Conservation (phyloP, 495 filamentous ascomycete species). For the Tuber brumale region DNA sequence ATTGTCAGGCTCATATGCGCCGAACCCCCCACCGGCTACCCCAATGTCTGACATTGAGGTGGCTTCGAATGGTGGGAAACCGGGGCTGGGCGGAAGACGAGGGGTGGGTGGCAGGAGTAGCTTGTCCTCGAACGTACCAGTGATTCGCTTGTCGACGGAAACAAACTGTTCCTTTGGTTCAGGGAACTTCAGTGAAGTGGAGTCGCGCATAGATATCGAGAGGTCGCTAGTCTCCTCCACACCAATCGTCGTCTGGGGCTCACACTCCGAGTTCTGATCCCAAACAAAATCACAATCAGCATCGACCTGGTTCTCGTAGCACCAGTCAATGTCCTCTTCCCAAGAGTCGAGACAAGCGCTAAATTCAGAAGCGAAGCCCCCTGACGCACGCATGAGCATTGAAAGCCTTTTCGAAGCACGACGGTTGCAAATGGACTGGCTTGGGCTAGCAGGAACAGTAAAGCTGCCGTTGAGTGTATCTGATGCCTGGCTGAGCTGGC, state of each 20-base stretch:
- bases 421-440: conserved; percentile 18
- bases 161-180: conserved; percentile 29
- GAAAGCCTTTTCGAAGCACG: conserved; percentile 32
- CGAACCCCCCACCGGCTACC: conserved; percentile 29
- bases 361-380: conserved; percentile 34
- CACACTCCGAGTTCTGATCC: conserved; percentile 50
- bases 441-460: conserved; percentile 28
- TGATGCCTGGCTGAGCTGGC: conserved; percentile 38
- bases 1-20: conserved; percentile 25
- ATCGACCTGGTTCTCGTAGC: conserved; percentile 84
- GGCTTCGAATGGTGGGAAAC: conserved; percentile 18
- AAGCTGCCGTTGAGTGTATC: conserved; percentile 40
- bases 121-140: conserved; percentile 41
- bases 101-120: conserved; percentile 40
- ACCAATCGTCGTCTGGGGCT: conserved; percentile 27
- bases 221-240: conserved; percentile 14
- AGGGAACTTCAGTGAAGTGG: conserved; percentile 10
- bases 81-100: conserved; percentile 22
- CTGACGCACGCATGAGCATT: conserved; percentile 21
- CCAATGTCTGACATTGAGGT: conserved; percentile 24
- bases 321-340: conserved; percentile 94
- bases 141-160: conserved; percentile 38
- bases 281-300: conserved; percentile 87
- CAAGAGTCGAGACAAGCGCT: conserved; percentile 55
- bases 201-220: conserved; percentile 3